phyloP scores from a whole-genome alignment of 768 basidiomycete species.

The Favolaschia claudopus region DNA sequence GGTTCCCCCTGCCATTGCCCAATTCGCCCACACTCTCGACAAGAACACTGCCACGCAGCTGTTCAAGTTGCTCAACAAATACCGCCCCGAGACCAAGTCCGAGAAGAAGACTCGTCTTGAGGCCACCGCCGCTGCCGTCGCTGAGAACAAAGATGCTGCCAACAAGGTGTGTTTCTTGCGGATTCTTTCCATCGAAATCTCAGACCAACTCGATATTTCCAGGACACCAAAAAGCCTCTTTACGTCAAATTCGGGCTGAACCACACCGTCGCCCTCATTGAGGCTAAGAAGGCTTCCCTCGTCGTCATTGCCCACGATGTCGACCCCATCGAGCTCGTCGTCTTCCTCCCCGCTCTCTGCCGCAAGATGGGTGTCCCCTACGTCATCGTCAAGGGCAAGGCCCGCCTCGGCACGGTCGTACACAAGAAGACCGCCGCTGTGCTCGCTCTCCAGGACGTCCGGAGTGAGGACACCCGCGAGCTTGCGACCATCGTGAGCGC shows the following conservation, averaged over 20 bases:
- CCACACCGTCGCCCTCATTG: constrained; percentile 94
- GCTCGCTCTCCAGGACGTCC: constrained; percentile 91
- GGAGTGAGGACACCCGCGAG: constrained; percentile 92
- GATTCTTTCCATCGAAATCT: neutral
- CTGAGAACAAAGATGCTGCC: constrained; percentile 78
- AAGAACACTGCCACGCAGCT: constrained; percentile 99
- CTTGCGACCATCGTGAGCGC: constrained; percentile 92
- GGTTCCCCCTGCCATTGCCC: constrained; percentile 97
- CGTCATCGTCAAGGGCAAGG: constrained; percentile 98
- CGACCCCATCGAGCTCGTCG: constrained; percentile 98
- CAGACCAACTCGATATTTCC: neutral
- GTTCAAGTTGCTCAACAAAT: constrained; percentile 98
- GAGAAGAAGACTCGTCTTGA: constrained; percentile 97
- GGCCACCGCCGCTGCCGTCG: constrained; percentile 76
- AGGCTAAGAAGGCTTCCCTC: constrained; percentile 96
- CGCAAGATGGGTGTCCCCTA: constrained; percentile 99
- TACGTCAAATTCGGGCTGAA: constrained; percentile 97
- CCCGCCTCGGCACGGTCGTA: constrained; percentile 95
- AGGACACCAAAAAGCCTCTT: constrained; percentile 93
- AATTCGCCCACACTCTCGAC: constrained; percentile 97
- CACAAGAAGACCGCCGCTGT: constrained; percentile 99
- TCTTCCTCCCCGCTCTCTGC: constrained; percentile 98
- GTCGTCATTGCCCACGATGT: constrained; percentile 98
- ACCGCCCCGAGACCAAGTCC: constrained; percentile 91
- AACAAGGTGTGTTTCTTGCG: constrained; percentile 46